Percentiles rank a stretch among this genome's conserved stretches.
Conservation (phyloP, 768 basidiomycete genomes). For the Infundibulicybe gibba region DNA sequence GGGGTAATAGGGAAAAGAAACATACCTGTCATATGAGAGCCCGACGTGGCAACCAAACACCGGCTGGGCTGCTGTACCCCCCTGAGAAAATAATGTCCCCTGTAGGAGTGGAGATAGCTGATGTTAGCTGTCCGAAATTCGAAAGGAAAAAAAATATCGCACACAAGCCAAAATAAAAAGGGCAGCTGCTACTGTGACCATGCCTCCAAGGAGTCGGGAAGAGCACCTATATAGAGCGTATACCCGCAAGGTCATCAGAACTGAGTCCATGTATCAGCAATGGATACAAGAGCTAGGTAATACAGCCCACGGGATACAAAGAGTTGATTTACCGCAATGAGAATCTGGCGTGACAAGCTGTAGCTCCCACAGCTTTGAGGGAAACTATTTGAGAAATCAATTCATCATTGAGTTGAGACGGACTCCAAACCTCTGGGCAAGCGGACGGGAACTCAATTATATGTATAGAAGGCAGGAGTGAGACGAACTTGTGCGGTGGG, state of each 20-base stretch:
- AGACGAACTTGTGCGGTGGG: constrained; percentile 14
- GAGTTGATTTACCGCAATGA: constrained; percentile 41
- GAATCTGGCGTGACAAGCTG: constrained; percentile 33
- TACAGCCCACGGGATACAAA: constrained; percentile 36
- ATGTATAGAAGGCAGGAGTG: neutral
- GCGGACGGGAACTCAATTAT: neutral
- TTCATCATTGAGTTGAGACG: neutral
- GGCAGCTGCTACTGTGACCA: constrained; percentile 26
- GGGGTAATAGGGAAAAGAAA: constrained; percentile 28
- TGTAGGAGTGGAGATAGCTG: constrained; percentile 8
- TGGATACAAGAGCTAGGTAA: constrained; percentile 30
- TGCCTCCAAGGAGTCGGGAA: constrained; percentile 27
- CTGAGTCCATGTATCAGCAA: too few species aligned
- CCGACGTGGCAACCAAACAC: constrained; percentile 32
- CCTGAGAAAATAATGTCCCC: constrained; percentile 40
- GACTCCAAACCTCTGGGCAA: constrained; percentile 10
- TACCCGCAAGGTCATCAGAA: constrained; percentile 42
- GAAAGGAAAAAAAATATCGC: too few species aligned
- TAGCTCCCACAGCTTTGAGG: constrained; percentile 30
- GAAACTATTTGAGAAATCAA: neutral
- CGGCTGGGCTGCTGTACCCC: constrained; percentile 16
- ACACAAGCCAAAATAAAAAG: too few species aligned
- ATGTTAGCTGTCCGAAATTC: too few species aligned
- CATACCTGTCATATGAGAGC: constrained; percentile 17
- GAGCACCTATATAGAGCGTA: constrained; percentile 46